phyloP scores from a whole-genome alignment of 1,139 yeast species.

The Kodamaea alishanica region DNA sequence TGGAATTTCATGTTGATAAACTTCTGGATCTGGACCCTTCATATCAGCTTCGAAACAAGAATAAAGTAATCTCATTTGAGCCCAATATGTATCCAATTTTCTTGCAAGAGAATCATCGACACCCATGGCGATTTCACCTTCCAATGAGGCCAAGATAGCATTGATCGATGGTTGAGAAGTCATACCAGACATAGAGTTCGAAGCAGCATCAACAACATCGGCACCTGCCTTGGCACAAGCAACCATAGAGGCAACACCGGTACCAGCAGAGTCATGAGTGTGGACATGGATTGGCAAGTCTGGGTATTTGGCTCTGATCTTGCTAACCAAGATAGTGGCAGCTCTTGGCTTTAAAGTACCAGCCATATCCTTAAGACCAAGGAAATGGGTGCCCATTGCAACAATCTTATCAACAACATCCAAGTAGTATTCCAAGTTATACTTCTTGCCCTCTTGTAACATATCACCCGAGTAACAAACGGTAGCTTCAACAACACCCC shows the following conservation, averaged over 20 bases:
- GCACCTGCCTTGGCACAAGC: constrained; percentile 96
- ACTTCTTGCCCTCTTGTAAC: constrained; percentile 92
- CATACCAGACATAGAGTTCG: constrained; percentile 96
- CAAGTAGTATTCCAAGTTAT: constrained; percentile 86
- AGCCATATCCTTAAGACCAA: constrained; percentile 99
- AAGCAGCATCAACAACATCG: constrained; percentile 95
- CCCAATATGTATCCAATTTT: constrained; percentile 93
- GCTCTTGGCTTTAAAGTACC: constrained; percentile 97
- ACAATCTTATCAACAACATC: constrained; percentile 80
- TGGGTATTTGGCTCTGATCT: constrained; percentile 84
- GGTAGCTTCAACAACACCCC: constrained; percentile 98
- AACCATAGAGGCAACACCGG: constrained; percentile 96
- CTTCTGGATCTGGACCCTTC: constrained; percentile 99
- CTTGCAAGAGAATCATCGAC: constrained; percentile 65
- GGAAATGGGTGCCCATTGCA: constrained; percentile 89
- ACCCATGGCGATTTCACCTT: constrained; percentile 79
- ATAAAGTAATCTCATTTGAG: constrained; percentile 94
- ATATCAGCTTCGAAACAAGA: constrained; percentile 97
- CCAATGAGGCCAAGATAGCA: constrained; percentile 88
- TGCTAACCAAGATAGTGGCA: constrained; percentile 73
- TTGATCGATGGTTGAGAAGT: constrained; percentile 97
- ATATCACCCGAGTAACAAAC: constrained; percentile 98
- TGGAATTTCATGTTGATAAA: constrained; percentile 95
- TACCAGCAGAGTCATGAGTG: constrained; percentile 99
- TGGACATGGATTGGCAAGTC: constrained; percentile 96